phyloP scores from a whole-genome alignment of 768 basidiomycete species.

The Tubosaeta sp. region DNA sequence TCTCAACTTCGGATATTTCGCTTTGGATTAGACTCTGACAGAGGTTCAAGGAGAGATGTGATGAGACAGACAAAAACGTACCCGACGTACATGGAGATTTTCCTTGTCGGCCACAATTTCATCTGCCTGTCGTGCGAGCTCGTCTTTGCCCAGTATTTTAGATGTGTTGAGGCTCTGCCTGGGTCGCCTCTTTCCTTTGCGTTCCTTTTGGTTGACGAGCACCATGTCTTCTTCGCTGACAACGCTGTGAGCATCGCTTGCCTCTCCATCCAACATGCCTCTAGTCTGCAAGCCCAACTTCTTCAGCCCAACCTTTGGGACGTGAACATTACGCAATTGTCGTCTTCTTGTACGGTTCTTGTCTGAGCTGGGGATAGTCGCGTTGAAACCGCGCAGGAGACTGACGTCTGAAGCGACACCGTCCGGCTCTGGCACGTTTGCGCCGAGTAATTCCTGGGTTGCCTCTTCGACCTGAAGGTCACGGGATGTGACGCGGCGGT shows the following conservation, averaged over 20 bases:
- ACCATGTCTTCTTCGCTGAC: slow-evolving; percentile 79
- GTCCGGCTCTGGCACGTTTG: slow-evolving; percentile 69
- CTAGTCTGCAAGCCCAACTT: slow-evolving; percentile 74
- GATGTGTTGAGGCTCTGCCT: slow-evolving; percentile 64
- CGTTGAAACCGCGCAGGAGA: slow-evolving; percentile 87
- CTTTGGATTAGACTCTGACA: slow-evolving; percentile 74
- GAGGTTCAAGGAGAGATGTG: slow-evolving; percentile 2
- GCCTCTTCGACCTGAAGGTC: slow-evolving; percentile 84
- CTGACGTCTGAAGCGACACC: slow-evolving; percentile 72
- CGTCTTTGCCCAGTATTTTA: slow-evolving; percentile 77
- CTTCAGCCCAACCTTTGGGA: slow-evolving; percentile 73
- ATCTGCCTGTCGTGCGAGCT: slow-evolving; percentile 74
- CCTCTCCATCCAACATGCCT: slow-evolving; percentile 55
- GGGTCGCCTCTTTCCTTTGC: slow-evolving; percentile 43
- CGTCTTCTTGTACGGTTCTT: slow-evolving; percentile 70
- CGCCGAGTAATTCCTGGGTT: slow-evolving; percentile 67
- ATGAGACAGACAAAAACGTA: slow-evolving; percentile 29
- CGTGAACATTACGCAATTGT: slow-evolving; percentile 76
- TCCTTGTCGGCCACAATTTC: slow-evolving; percentile 92
- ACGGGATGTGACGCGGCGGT: slow-evolving; percentile 70
- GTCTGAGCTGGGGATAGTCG: slow-evolving; percentile 89
- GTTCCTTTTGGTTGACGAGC: slow-evolving; percentile 39
- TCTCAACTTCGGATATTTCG: slow-evolving; percentile 85
- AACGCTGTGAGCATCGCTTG: slow-evolving; percentile 55
- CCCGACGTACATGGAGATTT: slow-evolving; percentile 84